Evolutionary conservation across 257 asterid species (phyloP), one percentile per base, ranked within the genome.

Genomic region (Fraxinus pennsylvanica): DNA sequence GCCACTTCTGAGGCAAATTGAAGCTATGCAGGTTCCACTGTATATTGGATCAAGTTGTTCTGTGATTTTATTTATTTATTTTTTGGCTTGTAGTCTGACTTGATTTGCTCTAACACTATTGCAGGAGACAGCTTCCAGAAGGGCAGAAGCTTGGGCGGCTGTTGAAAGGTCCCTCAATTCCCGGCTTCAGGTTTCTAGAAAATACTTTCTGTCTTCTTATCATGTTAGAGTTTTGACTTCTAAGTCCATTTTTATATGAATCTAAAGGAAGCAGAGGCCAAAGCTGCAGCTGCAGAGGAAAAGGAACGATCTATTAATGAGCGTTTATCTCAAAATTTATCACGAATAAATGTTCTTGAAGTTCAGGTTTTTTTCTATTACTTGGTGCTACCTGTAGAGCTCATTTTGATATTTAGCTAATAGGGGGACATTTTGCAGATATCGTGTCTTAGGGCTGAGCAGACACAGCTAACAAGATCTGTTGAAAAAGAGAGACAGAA

Each of bases 391-490:
- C 57, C 79, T 29, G 9, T 65, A 39, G 79, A 65, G 73, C 52
- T 69, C 75, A 74, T 30, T 81, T 80, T 73, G 77, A 75, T 76
- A 66, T 75, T 80, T 81, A 78, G 81, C 91, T 90, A 77, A 88
- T 67, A 52, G 68, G 76, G 57, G 45, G 36, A 39, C 19, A 35
- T 32, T 82, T 39, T 84, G 91, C 92, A 96, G 99, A 92, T 94
- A 84, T 92, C 98, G 69, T 96, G 99, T 84, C 97, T 96, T 75
- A 91, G 99, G 86, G 90, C 99, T 30, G 99, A 96, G 89, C 99
- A 96, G 90, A 94, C 98, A 8, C 98, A 94, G 84, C 77, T 92
- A 75, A 82, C 92, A 61, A 91, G 90, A 84, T 92, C 98, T 77
- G 97, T 92, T 66, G 98, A 92, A 79, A 92, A 91, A 90, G 98